A percentile compares a stretch with the other conserved stretches of the same genome.
Evolutionary conservation across 192 early-diverging fungal species (phyloP).

Genomic region (Mortierella hygrophila): DNA sequence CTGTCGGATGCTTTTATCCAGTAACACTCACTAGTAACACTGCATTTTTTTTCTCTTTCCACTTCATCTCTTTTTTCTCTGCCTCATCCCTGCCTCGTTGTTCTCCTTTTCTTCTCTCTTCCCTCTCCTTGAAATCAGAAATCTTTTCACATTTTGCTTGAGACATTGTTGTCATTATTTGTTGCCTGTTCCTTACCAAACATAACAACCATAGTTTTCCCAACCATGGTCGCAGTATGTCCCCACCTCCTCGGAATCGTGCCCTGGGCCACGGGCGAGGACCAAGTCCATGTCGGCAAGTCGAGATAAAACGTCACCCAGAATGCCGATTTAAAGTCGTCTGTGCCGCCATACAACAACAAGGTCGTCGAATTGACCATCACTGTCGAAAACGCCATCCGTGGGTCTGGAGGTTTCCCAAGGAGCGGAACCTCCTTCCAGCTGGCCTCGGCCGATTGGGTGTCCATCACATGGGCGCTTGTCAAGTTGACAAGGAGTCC

Average conservation of each 20-base stretch:
- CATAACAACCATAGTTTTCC: constrained; percentile 33
- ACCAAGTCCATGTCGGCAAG: constrained; percentile 36
- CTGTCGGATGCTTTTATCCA: neutral
- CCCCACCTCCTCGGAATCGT: constrained; percentile 30
- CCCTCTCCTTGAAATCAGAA: neutral
- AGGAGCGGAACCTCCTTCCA: constrained; percentile 21
- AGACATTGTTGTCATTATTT: neutral
- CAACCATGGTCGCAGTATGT: constrained; percentile 44
- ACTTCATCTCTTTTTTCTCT: neutral
- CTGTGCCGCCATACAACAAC: constrained; percentile 32
- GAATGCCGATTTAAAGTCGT: constrained; percentile 20
- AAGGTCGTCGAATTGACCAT: constrained; percentile 41
- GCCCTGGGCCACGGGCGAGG: constrained; percentile 23
- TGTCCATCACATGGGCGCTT: constrained; percentile 34
- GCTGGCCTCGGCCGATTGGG: constrained; percentile 11
- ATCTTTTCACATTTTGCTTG: neutral
- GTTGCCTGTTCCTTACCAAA: constrained; percentile 28
- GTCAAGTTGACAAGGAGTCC: constrained; percentile 18
- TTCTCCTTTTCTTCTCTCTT: neutral
- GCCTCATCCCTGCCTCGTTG: neutral
- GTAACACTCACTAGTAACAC: constrained; percentile 1
- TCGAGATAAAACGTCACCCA: constrained; percentile 43
- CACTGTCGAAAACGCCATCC: constrained; percentile 26
- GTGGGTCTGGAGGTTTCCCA: constrained; percentile 27
- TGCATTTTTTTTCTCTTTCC: neutral